These are phyloP conservation scores for Nakazawaea ishiwadae DNA, from an alignment of 805 yeast species.

Conservation along the genomic window DNA sequence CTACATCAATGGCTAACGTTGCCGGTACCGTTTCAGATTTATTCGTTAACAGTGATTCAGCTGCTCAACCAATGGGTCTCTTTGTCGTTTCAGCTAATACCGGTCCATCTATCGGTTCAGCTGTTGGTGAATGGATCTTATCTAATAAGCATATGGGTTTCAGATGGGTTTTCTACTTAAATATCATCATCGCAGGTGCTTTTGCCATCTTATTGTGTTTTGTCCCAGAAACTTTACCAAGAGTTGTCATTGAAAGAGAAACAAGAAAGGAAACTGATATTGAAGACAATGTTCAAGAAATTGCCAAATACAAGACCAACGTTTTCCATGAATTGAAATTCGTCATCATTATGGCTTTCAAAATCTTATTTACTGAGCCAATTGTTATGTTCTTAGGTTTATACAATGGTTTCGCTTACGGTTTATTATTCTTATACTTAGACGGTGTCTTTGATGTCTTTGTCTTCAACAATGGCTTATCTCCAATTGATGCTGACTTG, in stretches of 20 bases:
- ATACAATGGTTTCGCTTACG: conserved; percentile 32
- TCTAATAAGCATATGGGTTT: conserved; percentile 25
- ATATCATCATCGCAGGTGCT: conserved; percentile 26
- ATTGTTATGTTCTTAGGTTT: conserved; percentile 28
- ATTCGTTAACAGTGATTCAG: conserved; percentile 28
- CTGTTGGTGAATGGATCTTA: conserved; percentile 30
- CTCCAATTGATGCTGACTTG: conserved; percentile 27
- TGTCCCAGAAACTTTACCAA: conserved; percentile 31
- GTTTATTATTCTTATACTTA: conserved; percentile 28
- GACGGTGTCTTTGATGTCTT: conserved; percentile 32
- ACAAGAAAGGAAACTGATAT: conserved; percentile 16
- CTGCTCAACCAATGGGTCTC: conserved; percentile 31
- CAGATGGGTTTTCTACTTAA: conserved; percentile 29
- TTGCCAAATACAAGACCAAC: conserved; percentile 18
- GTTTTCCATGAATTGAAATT: conserved; percentile 24
- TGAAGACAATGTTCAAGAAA: conserved; percentile 15
- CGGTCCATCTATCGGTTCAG: conserved; percentile 32
- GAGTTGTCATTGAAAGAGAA: conserved; percentile 28
- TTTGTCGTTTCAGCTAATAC: conserved; percentile 30
- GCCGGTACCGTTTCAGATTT: conserved; percentile 33
- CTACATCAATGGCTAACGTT: conserved; percentile 28
- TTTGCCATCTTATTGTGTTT: conserved; percentile 19
- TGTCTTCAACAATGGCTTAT: conserved; percentile 27
- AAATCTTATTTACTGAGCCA: conserved; percentile 31
- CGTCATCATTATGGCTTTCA: conserved; percentile 26